phyloP scores from a whole-genome alignment of 352 stramenopile species.

The Pythium aquatile region DNA sequence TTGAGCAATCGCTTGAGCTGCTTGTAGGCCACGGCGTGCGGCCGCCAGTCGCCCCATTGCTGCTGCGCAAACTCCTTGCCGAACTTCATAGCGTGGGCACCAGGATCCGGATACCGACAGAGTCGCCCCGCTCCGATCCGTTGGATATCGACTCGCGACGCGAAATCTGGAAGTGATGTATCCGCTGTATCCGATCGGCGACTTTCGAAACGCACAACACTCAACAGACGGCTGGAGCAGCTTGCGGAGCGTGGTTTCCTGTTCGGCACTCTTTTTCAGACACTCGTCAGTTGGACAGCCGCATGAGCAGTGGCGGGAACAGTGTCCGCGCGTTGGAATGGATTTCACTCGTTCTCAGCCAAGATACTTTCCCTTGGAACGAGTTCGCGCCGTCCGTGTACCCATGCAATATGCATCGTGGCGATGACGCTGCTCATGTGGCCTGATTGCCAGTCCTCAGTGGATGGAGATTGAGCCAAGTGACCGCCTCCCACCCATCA shows the following conservation, averaged over 20 bases:
- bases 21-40: constrained; percentile 15
- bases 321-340: background rate
- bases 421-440: background rate
- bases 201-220: background rate
- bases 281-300: background rate
- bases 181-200: background rate
- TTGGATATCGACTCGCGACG: too few species aligned
- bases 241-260: background rate
- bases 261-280: background rate
- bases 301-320: background rate
- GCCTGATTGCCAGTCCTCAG: background rate
- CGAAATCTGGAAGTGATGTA: too few species aligned
- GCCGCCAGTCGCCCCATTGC: constrained; percentile 6
- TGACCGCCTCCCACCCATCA: background rate
- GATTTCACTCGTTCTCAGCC: background rate
- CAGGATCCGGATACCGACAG: too few species aligned
- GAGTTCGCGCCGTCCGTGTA: constrained; percentile 1
- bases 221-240: background rate
- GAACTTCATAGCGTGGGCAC: constrained; percentile 10
- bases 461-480: background rate
- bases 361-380: background rate
- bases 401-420: background rate
- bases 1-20: constrained; percentile 17
- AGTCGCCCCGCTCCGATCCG: too few species aligned
- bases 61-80: constrained; percentile 13